Conservation (phyloP, 1,284 basidiomycete species). For the Fistulinella cinereoalba region DNA sequence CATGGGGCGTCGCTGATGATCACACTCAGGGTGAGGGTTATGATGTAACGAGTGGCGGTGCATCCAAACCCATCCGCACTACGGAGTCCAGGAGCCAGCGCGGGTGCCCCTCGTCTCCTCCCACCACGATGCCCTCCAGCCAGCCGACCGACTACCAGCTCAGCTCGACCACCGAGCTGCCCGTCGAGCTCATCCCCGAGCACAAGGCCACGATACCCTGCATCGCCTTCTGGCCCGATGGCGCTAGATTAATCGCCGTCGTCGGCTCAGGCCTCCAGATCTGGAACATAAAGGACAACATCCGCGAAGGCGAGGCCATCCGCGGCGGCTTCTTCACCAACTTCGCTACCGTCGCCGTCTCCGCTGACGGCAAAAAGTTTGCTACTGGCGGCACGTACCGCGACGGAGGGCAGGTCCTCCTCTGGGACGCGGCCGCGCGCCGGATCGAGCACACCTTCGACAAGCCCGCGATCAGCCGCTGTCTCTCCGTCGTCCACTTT, state of each 20-base stretch:
- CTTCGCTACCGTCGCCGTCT: constrained; percentile 24
- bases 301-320: constrained; percentile 22
- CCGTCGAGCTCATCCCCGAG: constrained; percentile 20
- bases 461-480: constrained; percentile 22
- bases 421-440: constrained; percentile 21
- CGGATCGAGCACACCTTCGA: constrained; percentile 27
- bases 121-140: constrained; percentile 14
- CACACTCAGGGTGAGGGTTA: constrained; percentile 2
- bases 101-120: constrained; percentile 3
- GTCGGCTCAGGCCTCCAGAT: constrained; percentile 27
- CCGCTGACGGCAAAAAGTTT: constrained; percentile 25
- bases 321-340: constrained; percentile 28
- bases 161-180: constrained; percentile 4
- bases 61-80: background rate
- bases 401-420: constrained; percentile 23
- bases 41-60: constrained; percentile 23
- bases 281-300: constrained; percentile 23
- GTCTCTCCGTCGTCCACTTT: constrained; percentile 24
- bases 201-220: constrained; percentile 19
- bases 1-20: too few relatives aligned
- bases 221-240: constrained; percentile 27
- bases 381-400: constrained; percentile 26
- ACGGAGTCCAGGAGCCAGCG: constrained; percentile 1
- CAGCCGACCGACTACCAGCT: constrained; percentile 4
- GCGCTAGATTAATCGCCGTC: constrained; percentile 25